Evolutionary conservation across 2,329 filamentous ascomycete genomes (phyloP), one percentile per base, ranked within the genome.

Genomic region (Aspergillus unguis): DNA sequence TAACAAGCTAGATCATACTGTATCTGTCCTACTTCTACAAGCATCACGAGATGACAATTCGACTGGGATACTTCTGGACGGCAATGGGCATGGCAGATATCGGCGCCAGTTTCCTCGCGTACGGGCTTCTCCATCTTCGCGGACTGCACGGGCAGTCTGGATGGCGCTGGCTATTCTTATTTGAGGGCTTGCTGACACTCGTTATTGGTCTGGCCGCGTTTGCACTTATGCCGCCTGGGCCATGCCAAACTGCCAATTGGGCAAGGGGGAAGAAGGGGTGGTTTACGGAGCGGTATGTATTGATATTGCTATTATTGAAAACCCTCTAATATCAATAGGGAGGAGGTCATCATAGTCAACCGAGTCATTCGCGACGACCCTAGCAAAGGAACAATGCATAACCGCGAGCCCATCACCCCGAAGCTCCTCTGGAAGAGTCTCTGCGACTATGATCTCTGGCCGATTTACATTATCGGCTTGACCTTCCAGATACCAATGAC

Each of bases 1-100:
- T 6, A 6, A 17, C 6, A 11, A 11, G 11, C 4, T n/a, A 49
- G 47, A 49, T 49, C 10, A 49, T 75, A 8, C 60, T 75, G 0
- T 90, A 86, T 68, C 74, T 90, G 3, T 85, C 82, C 4, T 91
- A 91, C 68, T 92, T 86, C 69, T 92, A 90, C 72, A 90, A 82
- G 42, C 82, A 82, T 1, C 78, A 78, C 45, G 88, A 91, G 65
- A 75, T 92, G 0, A 85, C 87, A 0, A 78, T 80, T 6, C 80
- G 88, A 1, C 71, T 91, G 17, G 82, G 82, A 58, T 82, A 78
- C 62, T 90, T 90, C 71, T 91, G 87, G 87, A 82, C 83, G 0
- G 79, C 85, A 0, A 82, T 86, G 9, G 58, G 76, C 43, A 65
- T 67, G 0, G 77, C 77, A 0, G 64, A 69, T 2, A 78, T 79